Evolutionary conservation across 192 early-diverging fungal genomes (phyloP), one percentile per base, ranked within the genome.

Genomic region (Mortierella hygrophila): DNA sequence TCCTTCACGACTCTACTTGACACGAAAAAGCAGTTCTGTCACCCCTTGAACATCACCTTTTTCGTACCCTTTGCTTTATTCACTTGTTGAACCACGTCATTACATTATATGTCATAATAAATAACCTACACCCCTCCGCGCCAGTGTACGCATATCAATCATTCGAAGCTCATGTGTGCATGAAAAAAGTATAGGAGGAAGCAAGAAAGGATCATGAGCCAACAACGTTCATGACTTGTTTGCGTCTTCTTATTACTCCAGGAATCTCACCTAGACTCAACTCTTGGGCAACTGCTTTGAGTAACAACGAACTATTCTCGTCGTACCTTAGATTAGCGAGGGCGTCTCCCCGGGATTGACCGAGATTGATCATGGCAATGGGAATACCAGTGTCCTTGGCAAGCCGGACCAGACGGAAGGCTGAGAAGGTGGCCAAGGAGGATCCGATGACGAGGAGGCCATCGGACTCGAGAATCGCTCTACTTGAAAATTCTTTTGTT

Each of bases 401-500:
- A 3, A 91, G 82, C 70, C 92, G 91, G 18, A 95, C 91, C 11
- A 99, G 89, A 8, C 97, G 92, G 77, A 92, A 96, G 0, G 96
- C 94, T 10, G 94, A 96, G 83, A 94, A 98, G 7, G 97, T 97
- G 16, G 95, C 92, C 49, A 98, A 88, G 4, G 95, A 95, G 10
- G 94, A 92, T 2, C 98, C 98, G 68, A 97, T 90, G 26, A 96
- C 93, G 72, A 99, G 87, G 74, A 98, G 81, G 8, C 91, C 93
- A 40, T 88, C 73, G 1, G 93, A 90, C 13, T 91, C 78, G 44
- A 94, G 85, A 9, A 98, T 88, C 77, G 94, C 90, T 20, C 89
- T 42, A 57, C 90, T 91, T 11, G 96, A 89, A 69, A 60, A 49
- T 46, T 91, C 84, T 38, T 93, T 92, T n/a, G 94, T 89, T 0